Conservation (phyloP, 2,329 filamentous ascomycete genomes). For the Claviceps africana region DNA sequence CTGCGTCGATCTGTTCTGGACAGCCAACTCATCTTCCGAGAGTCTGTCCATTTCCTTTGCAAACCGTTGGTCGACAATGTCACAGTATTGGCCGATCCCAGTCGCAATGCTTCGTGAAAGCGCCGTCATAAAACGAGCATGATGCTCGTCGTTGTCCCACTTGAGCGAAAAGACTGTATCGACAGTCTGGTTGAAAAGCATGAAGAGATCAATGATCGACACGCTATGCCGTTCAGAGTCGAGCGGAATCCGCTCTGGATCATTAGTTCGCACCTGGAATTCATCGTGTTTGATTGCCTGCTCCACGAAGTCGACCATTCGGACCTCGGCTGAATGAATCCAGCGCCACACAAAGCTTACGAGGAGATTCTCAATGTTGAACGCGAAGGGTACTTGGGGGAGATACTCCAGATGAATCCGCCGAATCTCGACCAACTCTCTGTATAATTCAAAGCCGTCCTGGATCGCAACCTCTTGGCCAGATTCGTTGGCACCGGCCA, state of each 20-base stretch:
- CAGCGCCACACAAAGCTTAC: constrained; percentile 94
- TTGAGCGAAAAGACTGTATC: constrained; percentile 75
- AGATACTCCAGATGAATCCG: constrained; percentile 65
- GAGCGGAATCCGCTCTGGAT: constrained; percentile 46
- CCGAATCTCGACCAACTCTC: constrained; percentile 72
- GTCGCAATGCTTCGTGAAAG: constrained; percentile 71
- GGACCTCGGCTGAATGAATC: constrained; percentile 69
- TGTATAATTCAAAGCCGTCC: constrained; percentile 90
- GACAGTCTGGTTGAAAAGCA: constrained; percentile 81
- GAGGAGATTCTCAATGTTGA: constrained; percentile 73
- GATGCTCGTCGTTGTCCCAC: constrained; percentile 87
- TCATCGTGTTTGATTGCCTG: constrained; percentile 81
- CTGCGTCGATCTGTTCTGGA: constrained; percentile 64
- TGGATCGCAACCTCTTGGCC: constrained; percentile 69
- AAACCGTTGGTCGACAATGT: constrained; percentile 75
- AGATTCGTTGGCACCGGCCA: constrained; percentile 55
- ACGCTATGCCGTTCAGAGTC: constrained; percentile 85
- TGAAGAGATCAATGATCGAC: constrained; percentile 86
- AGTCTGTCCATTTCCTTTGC: constrained; percentile 84
- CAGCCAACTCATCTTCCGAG: constrained; percentile 73
- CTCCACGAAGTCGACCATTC: constrained; percentile 72
- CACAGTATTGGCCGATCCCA: constrained; percentile 80
- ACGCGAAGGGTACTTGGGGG: constrained; percentile 62
- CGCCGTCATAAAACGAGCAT: constrained; percentile 94
- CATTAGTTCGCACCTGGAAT: constrained; percentile 60